These are phyloP conservation scores for Pseudogymnoascus sp. DNA, from an alignment of 2,329 filamentous ascomycete genomes.

Conservation along the genomic window DNA sequence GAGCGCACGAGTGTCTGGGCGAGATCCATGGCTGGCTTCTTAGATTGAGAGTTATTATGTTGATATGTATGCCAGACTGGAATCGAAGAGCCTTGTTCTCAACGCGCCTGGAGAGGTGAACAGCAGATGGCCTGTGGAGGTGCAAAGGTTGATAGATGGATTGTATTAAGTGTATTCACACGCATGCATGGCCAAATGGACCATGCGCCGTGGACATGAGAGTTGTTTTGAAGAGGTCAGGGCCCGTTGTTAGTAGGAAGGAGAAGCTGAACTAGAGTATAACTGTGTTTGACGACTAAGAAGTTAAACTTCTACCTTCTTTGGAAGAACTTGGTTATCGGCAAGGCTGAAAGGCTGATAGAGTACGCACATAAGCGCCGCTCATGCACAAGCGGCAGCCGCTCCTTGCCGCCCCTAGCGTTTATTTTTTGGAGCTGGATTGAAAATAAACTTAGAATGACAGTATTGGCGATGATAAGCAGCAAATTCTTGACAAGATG, in stretches of 20 bases:
- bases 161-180: not conserved
- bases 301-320: not conserved
- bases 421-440: not conserved
- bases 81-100: not conserved
- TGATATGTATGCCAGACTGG: not conserved
- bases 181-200: not conserved
- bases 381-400: not conserved
- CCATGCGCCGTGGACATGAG: not conserved
- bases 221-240: not conserved
- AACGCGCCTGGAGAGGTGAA: not conserved
- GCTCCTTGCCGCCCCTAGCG: not conserved
- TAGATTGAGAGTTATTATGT: not conserved
- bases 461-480: not conserved
- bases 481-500: conserved; percentile 1
- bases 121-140: not conserved
- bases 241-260: not conserved
- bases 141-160: not conserved
- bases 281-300: not conserved
- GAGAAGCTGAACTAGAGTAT: not conserved
- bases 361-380: not conserved
- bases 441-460: not conserved
- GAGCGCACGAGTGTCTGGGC: conserved; percentile 76
- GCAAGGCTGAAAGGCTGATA: conserved; percentile 4
- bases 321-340: not conserved
- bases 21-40: conserved; percentile 45